phyloP scores from a whole-genome alignment of 2,329 filamentous ascomycete genomes.

The Scedosporium boydii region DNA sequence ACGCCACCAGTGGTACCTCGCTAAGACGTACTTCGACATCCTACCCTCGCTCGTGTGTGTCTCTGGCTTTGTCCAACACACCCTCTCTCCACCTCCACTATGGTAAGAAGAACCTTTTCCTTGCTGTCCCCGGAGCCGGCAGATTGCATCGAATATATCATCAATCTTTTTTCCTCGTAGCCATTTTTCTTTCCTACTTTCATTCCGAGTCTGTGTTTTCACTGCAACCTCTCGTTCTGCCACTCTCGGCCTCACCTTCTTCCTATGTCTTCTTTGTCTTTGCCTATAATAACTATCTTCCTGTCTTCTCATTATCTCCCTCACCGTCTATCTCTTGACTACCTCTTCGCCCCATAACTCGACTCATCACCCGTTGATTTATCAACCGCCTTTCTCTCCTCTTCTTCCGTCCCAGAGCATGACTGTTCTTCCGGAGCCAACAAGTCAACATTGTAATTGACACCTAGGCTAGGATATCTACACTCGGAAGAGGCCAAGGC shows the following conservation, averaged over 20 bases:
- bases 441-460: background rate
- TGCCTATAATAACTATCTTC: too few relatives aligned
- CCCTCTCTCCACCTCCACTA: constrained; percentile 31
- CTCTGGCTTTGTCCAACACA: constrained; percentile 24
- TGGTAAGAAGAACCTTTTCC: constrained; percentile 41
- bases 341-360: background rate
- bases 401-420: background rate
- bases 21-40: constrained; percentile 18
- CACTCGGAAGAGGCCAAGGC: constrained; percentile 34
- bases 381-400: background rate
- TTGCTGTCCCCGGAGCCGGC: constrained; percentile 24
- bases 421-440: background rate
- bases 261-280: background rate
- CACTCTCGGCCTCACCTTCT: constrained; percentile 8
- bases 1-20: constrained; percentile 27
- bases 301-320: too few relatives aligned
- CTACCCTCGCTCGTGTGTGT: constrained; percentile 7
- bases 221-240: constrained; percentile 15
- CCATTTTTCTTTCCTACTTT: constrained; percentile 15
- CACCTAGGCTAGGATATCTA: constrained; percentile 16
- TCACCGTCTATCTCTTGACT: background rate
- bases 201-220: constrained; percentile 14
- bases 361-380: background rate
- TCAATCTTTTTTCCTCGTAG: constrained; percentile 22
- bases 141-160: constrained; percentile 37